A percentile compares a stretch with the other conserved stretches of the same genome.
Conservation (phyloP, 306 rosid genomes). For the Aeschynomene evenia region DNA sequence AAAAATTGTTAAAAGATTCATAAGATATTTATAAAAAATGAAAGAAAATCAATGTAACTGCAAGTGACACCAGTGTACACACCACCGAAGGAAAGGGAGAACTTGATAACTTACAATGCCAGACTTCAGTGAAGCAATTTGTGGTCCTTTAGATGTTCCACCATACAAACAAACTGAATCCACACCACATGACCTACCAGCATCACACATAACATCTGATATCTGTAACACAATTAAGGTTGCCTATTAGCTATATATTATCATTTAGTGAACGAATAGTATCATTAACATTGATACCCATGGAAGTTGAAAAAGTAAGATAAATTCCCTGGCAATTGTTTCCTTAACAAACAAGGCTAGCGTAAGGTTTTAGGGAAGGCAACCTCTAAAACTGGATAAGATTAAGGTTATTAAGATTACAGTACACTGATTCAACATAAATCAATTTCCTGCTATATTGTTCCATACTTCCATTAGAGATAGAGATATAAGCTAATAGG, state of each 20-base stretch:
- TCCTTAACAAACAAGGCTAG: not conserved
- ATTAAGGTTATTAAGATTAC: too few relatives aligned
- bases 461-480: too few relatives aligned
- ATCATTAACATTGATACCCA: not conserved
- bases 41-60: slow-evolving; percentile 3
- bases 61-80: slow-evolving; percentile 19
- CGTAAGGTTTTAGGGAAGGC: not conserved
- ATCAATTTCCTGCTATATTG: too few relatives aligned
- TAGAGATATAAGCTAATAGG: too few relatives aligned
- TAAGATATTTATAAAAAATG: not conserved
- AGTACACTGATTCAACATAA: too few relatives aligned
- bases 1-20: not conserved
- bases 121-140: slow-evolving; percentile 74
- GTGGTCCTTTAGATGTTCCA: slow-evolving; percentile 90
- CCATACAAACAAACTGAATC: slow-evolving; percentile 79
- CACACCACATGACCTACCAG: slow-evolving; percentile 82
- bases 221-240: slow-evolving; percentile 53
- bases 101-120: slow-evolving; percentile 72
- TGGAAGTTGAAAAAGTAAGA: not conserved
- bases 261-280: not conserved
- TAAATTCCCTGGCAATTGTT: not conserved
- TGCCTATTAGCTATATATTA: slow-evolving; percentile 8
- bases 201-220: slow-evolving; percentile 81
- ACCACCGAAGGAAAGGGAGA: slow-evolving; percentile 26
- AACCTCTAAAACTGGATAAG: not conserved